Evolutionary conservation across 2,329 filamentous ascomycete species (phyloP).

Genomic region (Claviceps sp.): DNA sequence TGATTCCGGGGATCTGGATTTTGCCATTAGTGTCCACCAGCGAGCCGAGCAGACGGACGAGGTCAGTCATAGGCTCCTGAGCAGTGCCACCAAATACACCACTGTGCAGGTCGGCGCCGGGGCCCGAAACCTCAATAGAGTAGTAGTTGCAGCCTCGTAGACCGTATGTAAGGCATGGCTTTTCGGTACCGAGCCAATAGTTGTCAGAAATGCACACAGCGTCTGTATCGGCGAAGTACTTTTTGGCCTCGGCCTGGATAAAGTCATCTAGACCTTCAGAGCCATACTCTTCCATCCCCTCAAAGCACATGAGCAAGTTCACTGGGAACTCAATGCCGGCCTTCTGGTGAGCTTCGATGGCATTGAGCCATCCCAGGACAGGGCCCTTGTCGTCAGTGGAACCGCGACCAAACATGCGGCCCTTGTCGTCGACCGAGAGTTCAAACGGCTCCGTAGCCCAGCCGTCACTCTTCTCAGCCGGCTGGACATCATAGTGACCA

Average conservation of each 20-base stretch:
- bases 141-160: conserved; percentile 98
- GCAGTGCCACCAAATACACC: conserved; percentile 94
- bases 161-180: conserved; percentile 94
- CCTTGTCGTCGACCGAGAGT: conserved; percentile 75
- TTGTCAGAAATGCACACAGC: conserved; percentile 98
- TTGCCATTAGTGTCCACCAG: conserved; percentile 84
- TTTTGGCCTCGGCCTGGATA: conserved; percentile 80
- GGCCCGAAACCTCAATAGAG: conserved; percentile 77
- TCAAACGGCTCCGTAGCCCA: conserved; percentile 94
- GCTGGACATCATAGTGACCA: conserved; percentile 97
- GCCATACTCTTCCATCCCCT: conserved; percentile 99
- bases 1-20: conserved; percentile 87
- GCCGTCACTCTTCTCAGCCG: conserved; percentile 81
- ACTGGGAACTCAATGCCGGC: conserved; percentile 89
- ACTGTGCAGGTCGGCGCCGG: conserved; percentile 86
- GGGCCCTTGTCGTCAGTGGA: conserved; percentile 97
- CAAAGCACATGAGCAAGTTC: conserved; percentile 97
- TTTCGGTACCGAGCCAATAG: conserved; percentile 99
- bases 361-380: conserved; percentile 93
- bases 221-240: conserved; percentile 89
- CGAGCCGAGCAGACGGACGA: conserved; percentile 67
- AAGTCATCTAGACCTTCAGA: conserved; percentile 94
- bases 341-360: conserved; percentile 94
- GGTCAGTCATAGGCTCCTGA: conserved; percentile 96
- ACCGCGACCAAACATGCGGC: conserved; percentile 89